Evolutionary conservation across 352 stramenopile genomes (phyloP), one percentile per base, ranked within the genome.

Genomic region (Phytopythium delawarense): DNA sequence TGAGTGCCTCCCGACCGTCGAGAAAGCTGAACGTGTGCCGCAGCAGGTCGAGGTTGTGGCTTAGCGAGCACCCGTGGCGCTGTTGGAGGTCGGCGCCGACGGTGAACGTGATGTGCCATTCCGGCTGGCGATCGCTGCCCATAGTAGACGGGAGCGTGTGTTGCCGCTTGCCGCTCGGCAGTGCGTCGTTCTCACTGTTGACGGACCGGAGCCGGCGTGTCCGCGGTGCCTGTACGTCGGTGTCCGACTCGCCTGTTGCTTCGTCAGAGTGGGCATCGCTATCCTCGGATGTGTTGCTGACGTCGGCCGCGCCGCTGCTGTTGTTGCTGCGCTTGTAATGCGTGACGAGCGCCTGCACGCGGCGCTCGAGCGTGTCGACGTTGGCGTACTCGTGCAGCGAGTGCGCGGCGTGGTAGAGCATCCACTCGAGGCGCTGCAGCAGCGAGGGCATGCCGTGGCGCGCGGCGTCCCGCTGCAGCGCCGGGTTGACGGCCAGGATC

Each of bases 341-440:
- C 20, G 82, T 89, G 61, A 92, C 81, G 25, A 92, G 74, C 28
- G 80, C 71, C 60, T 92, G 84, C 20, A 92, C 80, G 34, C 84
- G 81, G 44, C 84, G 81, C 60, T 88, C 78, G 20, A 92, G 71
- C 13, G 78, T 87, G 40, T 71, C 73, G 20, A 75, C 65, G 70
- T 88, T 83, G 49, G 81, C 59, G 56, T 91, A 92, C 62, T 92
- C 84, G 56, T 71, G 57, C 15, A 89, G 61, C 18, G 84, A 92
- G 21, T 78, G 67, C 0, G 84, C 84, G 11, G 76, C 78, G 40
- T 88, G 72, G 69, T 87, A 92, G 30, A 92, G 65, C 76, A 89
- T 88, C 71, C 83, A 85, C 64, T 92, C 84, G 59, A 92, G 78
- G 0, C 84, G 78, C 58, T 87, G 84, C 57, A 91, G 61, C 35